These are phyloP conservation scores for Fistulinella staudtii DNA, from an alignment of 1,284 basidiomycete genomes.

Conservation along the genomic window DNA sequence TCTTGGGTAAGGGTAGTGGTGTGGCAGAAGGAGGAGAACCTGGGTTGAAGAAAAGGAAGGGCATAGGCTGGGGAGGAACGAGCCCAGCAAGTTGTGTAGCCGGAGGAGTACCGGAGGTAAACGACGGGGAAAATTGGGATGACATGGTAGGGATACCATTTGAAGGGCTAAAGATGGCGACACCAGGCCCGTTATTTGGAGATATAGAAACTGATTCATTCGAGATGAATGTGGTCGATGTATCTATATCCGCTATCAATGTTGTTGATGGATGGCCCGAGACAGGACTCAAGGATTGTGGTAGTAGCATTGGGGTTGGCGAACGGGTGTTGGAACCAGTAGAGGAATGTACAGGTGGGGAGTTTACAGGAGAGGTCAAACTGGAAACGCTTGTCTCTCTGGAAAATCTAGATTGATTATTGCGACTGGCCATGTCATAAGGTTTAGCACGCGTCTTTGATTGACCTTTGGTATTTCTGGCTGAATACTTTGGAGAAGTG, in stretches of 20 bases:
- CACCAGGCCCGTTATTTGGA: conserved; percentile 4
- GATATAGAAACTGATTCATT: conserved; percentile 13
- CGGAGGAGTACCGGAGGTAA: conserved; percentile 13
- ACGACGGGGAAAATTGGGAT: conserved; percentile 14
- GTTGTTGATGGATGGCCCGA: conserved; percentile 6
- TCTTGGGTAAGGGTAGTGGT: conserved; percentile 56
- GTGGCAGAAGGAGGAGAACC: conserved; percentile 42
- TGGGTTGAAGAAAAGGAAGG: conserved; percentile 61
- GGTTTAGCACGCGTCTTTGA: conserved; percentile 52
- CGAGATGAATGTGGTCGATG: conserved; percentile 4
- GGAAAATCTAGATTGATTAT: conserved; percentile 35
- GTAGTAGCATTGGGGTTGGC: conserved; percentile 41
- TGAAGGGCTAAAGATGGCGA: conserved; percentile 13
- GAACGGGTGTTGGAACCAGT: conserved; percentile 46
- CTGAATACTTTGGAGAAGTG: conserved; percentile 43
- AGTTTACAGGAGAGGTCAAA: conserved; percentile 46
- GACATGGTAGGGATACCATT: conserved; percentile 14
- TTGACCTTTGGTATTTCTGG: conserved; percentile 31
- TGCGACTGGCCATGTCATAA: conserved; percentile 50
- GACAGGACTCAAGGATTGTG: conserved; percentile 14
- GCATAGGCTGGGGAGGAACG: conserved; percentile 32
- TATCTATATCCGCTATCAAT: conserved; percentile 10
- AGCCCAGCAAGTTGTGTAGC: conserved; percentile 19
- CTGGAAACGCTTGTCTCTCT: conserved; percentile 53
- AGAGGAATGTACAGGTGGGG: conserved; percentile 31